A percentile compares a stretch with the other conserved stretches of the same genome.
phyloP scores from a whole-genome alignment of 1,284 basidiomycete species.

The Filobasidium uniguttulatum region DNA sequence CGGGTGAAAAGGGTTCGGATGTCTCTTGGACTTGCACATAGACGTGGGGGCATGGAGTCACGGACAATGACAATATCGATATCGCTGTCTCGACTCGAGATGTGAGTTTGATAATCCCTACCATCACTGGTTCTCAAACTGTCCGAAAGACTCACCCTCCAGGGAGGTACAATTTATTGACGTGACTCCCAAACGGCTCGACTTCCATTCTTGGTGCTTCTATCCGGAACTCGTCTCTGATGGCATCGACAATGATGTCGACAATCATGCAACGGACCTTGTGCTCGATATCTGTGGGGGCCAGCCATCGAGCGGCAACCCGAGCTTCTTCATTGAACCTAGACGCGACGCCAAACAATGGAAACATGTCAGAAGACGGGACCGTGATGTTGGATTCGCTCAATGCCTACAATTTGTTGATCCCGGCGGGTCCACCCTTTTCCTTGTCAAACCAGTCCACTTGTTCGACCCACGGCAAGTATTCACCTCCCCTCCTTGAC shows the following conservation, averaged over 20 bases:
- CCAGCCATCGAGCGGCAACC: not conserved
- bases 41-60: slow-evolving; percentile 28
- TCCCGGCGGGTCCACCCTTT: not conserved
- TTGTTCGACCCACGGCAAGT: not conserved
- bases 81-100: slow-evolving; percentile 34
- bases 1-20: slow-evolving; percentile 30
- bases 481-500: not conserved
- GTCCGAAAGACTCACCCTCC: slow-evolving; percentile 55
- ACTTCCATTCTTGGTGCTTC: slow-evolving; percentile 39
- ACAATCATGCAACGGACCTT: not conserved
- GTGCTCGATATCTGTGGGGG: not conserved
- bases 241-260: not conserved
- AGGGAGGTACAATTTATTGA: slow-evolving; percentile 88
- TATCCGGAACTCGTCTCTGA: not conserved
- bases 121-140: not conserved
- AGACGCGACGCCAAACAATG: not conserved
- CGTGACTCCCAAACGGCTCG: slow-evolving; percentile 80
- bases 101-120: not conserved
- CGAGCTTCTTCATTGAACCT: not conserved
- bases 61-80: slow-evolving; percentile 46
- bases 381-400: not conserved
- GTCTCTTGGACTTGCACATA: slow-evolving; percentile 28
- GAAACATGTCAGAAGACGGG: not conserved
- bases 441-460: slow-evolving; percentile 1
- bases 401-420: not conserved